Percentiles rank a stretch among this genome's conserved stretches.
Evolutionary conservation across 768 basidiomycete species (phyloP).

Genomic region (Tricholoma hemisulphureum): DNA sequence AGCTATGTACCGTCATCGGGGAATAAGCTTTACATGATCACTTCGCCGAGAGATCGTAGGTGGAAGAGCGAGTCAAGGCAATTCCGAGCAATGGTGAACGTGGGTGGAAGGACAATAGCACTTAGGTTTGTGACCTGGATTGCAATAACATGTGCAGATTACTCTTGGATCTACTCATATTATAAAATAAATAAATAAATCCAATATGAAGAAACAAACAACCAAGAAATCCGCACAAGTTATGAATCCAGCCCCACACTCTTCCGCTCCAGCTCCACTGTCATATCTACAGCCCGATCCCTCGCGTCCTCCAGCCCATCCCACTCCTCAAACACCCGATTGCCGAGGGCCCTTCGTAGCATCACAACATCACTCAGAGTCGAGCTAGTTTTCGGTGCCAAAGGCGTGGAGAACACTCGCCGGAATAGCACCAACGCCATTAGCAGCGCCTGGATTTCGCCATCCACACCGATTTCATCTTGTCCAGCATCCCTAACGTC

Average conservation of each 20-base stretch:
- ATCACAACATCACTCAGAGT: conserved; percentile 48
- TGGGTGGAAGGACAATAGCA: too few relatives aligned
- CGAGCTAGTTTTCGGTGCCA: conserved; percentile 28
- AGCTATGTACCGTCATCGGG: too few relatives aligned
- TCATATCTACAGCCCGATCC: conserved; percentile 73
- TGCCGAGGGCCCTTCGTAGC: conserved; percentile 56
- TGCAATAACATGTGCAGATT: too few relatives aligned
- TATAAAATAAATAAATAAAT: neutral
- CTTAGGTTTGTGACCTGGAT: too few relatives aligned
- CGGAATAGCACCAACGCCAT: conserved; percentile 61
- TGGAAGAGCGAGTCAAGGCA: too few relatives aligned
- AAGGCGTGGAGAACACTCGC: conserved; percentile 48
- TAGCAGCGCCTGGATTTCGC: conserved; percentile 53
- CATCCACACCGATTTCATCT: conserved; percentile 34
- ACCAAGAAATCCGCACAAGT: neutral
- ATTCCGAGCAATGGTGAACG: too few relatives aligned
- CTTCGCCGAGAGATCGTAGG: too few relatives aligned
- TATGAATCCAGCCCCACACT: conserved; percentile 17
- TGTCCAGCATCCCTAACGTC: conserved; percentile 11
- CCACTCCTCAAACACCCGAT: conserved; percentile 39
- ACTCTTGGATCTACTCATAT: too few relatives aligned
- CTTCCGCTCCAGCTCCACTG: conserved; percentile 45
- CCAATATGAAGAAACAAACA: neutral
- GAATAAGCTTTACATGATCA: too few relatives aligned
- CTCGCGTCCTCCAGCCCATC: conserved; percentile 65